Conservation (phyloP, 129 eudicot species). For the Flaveria brownii region DNA sequence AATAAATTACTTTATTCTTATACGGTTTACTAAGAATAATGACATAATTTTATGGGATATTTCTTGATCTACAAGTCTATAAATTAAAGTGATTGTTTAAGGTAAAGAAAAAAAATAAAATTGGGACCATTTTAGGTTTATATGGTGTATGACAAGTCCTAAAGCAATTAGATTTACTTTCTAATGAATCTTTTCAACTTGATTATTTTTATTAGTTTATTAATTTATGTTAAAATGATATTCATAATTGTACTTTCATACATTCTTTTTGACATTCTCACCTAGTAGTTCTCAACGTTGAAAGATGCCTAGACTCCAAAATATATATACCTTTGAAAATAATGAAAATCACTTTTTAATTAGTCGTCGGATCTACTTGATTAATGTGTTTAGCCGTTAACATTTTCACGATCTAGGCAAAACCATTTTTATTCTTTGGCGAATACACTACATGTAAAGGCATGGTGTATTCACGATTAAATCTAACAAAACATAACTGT, state of each 20-base stretch:
- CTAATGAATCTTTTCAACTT: constrained; percentile 20
- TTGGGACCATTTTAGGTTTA: constrained; percentile 3
- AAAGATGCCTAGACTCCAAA: neutral
- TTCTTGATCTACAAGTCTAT: constrained; percentile 26
- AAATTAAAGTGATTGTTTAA: constrained; percentile 17
- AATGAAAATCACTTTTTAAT: neutral
- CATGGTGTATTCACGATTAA: too few species aligned
- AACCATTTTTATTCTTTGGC: too few species aligned
- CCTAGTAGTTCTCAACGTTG: constrained; percentile 25
- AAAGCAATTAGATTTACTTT: constrained; percentile 19
- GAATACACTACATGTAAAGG: too few species aligned
- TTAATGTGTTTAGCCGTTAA: too few species aligned
- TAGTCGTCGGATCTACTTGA: too few species aligned
- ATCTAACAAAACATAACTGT: too few species aligned
- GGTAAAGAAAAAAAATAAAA: neutral
- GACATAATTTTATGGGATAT: constrained; percentile 13
- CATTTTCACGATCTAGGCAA: too few species aligned
- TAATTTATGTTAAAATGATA: neutral
- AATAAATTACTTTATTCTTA: neutral
- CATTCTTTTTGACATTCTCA: constrained; percentile 29
- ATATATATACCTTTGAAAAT: neutral
- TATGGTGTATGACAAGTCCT: constrained; percentile 18
- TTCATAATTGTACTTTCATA: constrained; percentile 7
- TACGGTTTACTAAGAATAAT: neutral
- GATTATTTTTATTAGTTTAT: constrained; percentile 10